Percentiles rank a stretch among this genome's conserved stretches.
Evolutionary conservation across 2,329 filamentous ascomycete genomes (phyloP).

Genomic region (Alternaria brassicicola): DNA sequence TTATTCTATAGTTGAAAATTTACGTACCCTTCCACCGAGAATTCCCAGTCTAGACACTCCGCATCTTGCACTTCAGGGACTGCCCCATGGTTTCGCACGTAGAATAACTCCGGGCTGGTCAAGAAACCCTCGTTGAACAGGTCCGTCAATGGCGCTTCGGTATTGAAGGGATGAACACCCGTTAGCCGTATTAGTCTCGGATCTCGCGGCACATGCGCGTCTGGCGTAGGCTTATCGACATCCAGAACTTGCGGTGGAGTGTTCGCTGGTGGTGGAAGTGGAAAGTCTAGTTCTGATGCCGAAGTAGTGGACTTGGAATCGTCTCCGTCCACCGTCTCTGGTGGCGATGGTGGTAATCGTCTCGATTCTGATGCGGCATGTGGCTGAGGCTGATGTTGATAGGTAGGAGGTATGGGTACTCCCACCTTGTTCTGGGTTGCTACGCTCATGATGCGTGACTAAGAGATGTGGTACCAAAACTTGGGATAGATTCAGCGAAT

Average conservation of each 20-base stretch:
- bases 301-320: slow-evolving; percentile 31
- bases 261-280: slow-evolving; percentile 70
- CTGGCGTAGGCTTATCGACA: slow-evolving; percentile 83
- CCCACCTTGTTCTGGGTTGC: slow-evolving; percentile 16
- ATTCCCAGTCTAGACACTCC: slow-evolving; percentile 78
- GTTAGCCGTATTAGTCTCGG: slow-evolving; percentile 83
- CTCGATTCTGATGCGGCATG: slow-evolving; percentile 21
- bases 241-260: slow-evolving; percentile 67
- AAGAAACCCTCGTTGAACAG: slow-evolving; percentile 83
- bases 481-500: neutral
- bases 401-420: slow-evolving; percentile 21
- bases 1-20: neutral
- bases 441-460: slow-evolving; percentile 26
- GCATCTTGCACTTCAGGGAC: slow-evolving; percentile 77
- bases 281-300: slow-evolving; percentile 52
- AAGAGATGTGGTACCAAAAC: neutral
- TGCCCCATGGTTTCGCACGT: slow-evolving; percentile 86
- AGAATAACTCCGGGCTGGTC: slow-evolving; percentile 86
- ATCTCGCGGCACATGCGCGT: slow-evolving; percentile 80
- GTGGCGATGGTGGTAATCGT: slow-evolving; percentile 44
- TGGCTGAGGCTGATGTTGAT: slow-evolving; percentile 26
- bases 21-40: slow-evolving; percentile 73
- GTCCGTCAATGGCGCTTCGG: slow-evolving; percentile 79
- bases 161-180: slow-evolving; percentile 89
- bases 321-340: slow-evolving; percentile 44